phyloP scores from a whole-genome alignment of 2,329 filamentous ascomycete species.

The Fusarium sp. region DNA sequence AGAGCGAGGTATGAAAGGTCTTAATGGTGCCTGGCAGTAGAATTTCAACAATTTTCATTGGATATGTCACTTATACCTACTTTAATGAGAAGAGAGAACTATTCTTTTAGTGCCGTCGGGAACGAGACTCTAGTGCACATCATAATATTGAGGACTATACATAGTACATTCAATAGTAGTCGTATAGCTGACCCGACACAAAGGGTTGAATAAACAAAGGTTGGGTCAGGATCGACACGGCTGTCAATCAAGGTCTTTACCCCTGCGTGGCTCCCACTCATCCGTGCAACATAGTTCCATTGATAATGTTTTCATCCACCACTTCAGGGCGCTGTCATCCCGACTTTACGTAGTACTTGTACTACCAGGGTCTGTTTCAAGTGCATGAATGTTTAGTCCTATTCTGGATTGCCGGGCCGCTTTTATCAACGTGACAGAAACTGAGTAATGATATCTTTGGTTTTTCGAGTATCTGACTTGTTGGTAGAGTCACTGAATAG shows the following conservation, averaged over 20 bases:
- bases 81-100: too few species aligned
- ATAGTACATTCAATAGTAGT: not conserved
- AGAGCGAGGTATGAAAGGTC: too few species aligned
- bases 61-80: too few species aligned
- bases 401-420: not conserved
- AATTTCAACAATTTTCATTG: too few species aligned
- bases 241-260: not conserved
- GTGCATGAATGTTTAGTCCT: not conserved
- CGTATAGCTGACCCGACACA: not conserved
- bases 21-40: too few species aligned
- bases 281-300: not conserved
- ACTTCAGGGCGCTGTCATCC: not conserved
- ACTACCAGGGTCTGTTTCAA: conserved; percentile 19
- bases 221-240: too few species aligned
- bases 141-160: not conserved
- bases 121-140: not conserved
- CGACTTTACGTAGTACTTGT: not conserved
- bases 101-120: not conserved
- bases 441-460: not conserved
- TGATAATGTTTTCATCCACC: not conserved
- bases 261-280: not conserved
- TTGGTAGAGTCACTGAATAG: too few species aligned
- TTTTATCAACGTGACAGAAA: not conserved
- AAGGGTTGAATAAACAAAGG: not conserved
- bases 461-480: not conserved